Base-by-base conservation (phyloP, 495 filamentous ascomycete genomes). In the Margaritispora aquatica region DNA sequence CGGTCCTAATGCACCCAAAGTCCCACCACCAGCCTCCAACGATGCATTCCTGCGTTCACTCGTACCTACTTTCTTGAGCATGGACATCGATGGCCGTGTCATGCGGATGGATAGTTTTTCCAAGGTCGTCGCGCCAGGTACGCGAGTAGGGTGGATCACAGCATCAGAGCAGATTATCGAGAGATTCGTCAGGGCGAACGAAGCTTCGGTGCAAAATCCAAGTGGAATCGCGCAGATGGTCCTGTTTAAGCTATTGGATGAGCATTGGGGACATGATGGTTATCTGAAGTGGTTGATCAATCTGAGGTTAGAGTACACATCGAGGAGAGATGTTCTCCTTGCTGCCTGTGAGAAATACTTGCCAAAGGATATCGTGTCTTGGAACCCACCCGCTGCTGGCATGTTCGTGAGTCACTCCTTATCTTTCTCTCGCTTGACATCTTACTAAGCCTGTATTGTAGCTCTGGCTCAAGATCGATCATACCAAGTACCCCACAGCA, bases 201-300 rank as follows among this genome's bases (percentile, higher is more conserved):
- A 98, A 72, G 79, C 84, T 19, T 85, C 83, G 34, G 85, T 81
- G 51, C 94, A 98, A 68, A 88, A 90, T 48, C 90, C 94, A 0
- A 84, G 82, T 65, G 95, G 94, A 26, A 74, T 94, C 54, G 82
- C 87, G 1, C 94, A 97, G 73, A 73, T 94, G 22, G 74, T 92
- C 8, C 70, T 97, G 55, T 93, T 84, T 74, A 96, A 94, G 73
- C 78, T 98, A 58, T 76, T 98, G 8, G 94, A 98, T 56, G 92
- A 96, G 70, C 80, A 83, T 52, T 98, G 94, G 94, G 94, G 92
- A 22, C 94, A 98, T 68, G 75, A 77, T n/a, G 94, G 95, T 0
- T 98, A 89, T 68, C 66, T 98, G 11, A 80, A 88, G 64, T 98
- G 94, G 94, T 73, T 98, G 68, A 89, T 96, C 63, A 75, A 89